Evolutionary conservation across 768 basidiomycete species (phyloP).

Genomic region (Suillus luteus): DNA sequence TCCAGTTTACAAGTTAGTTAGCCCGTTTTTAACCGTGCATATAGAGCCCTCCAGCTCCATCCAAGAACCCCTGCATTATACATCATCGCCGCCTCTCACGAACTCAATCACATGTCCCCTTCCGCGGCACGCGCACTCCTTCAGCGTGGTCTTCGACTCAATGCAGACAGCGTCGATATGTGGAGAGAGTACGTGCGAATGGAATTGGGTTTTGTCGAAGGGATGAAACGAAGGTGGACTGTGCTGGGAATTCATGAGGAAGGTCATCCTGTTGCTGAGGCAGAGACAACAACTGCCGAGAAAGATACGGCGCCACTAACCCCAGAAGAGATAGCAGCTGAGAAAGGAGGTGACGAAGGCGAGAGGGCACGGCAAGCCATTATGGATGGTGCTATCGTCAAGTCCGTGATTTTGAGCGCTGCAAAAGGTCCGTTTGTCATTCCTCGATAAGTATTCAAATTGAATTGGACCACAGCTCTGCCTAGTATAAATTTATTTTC

Average conservation of each 20-base stretch:
- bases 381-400: constrained; percentile 79
- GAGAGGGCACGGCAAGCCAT: constrained; percentile 64
- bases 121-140: constrained; percentile 82
- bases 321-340: constrained; percentile 32
- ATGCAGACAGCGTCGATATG: constrained; percentile 68
- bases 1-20: constrained; percentile 7
- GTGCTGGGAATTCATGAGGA: constrained; percentile 63
- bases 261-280: constrained; percentile 22
- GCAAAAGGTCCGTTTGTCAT: constrained; percentile 56
- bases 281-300: constrained; percentile 17
- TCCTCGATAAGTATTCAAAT: constrained; percentile 16
- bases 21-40: neutral
- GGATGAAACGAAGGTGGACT: constrained; percentile 75
- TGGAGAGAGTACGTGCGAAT: constrained; percentile 92
- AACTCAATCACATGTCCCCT: constrained; percentile 71
- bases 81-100: constrained; percentile 82
- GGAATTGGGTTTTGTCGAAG: constrained; percentile 86
- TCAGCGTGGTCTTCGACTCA: constrained; percentile 82
- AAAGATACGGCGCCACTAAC: constrained; percentile 18
- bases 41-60: constrained; percentile 84
- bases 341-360: constrained; percentile 45
- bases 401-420: constrained; percentile 74
- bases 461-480: constrained; percentile 29
- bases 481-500: constrained; percentile 44
- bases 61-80: constrained; percentile 78